Conservation (phyloP, 2,329 filamentous ascomycete species). For the Botrytis fabae region DNA sequence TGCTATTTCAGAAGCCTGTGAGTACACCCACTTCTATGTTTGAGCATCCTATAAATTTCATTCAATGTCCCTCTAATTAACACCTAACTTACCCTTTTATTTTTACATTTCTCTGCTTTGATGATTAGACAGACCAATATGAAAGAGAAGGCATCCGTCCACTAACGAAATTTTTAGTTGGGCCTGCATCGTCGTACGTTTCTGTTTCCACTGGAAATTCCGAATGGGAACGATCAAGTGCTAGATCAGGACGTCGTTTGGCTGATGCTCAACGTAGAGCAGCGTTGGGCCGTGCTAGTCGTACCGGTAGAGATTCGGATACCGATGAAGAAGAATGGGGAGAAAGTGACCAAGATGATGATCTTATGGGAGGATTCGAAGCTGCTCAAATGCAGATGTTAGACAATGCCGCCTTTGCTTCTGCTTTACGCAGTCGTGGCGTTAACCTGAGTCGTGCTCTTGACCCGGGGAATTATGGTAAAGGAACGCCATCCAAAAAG, state of each 20-base stretch:
- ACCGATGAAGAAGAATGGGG: constrained; percentile 1
- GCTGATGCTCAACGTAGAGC: background rate
- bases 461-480: constrained; percentile 14
- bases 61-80: background rate
- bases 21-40: background rate
- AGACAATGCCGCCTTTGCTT: constrained; percentile 15
- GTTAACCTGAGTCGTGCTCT: background rate
- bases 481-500: constrained; percentile 37
- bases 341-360: background rate
- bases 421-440: constrained; percentile 30
- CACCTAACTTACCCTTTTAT: background rate
- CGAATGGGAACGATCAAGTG: constrained; percentile 3
- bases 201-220: background rate
- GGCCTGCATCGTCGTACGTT: background rate
- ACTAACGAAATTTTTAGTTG: background rate
- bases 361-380: background rate
- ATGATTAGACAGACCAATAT: background rate
- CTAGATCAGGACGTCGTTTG: constrained; percentile 1
- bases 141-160: background rate
- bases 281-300: background rate
- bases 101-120: background rate
- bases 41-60: background rate
- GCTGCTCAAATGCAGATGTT: background rate
- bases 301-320: background rate
- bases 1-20: background rate